These are phyloP conservation scores for Krasilnikovozyma curviuscula DNA, from an alignment of 768 basidiomycete species.

Conservation along the genomic window DNA sequence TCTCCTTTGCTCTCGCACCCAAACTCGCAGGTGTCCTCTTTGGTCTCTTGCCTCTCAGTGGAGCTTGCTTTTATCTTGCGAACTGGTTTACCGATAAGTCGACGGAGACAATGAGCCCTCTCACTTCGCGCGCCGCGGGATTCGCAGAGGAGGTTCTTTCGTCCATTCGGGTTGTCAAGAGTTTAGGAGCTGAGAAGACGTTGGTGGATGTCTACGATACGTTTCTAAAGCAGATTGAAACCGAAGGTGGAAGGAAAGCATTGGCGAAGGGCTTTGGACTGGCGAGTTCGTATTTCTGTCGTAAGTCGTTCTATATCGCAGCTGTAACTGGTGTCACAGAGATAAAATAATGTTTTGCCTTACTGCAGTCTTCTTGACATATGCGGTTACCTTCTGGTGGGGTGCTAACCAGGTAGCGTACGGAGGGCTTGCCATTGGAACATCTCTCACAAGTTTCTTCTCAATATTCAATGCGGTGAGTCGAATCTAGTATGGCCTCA, in stretches of 20 bases:
- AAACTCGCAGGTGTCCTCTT: conserved; percentile 18
- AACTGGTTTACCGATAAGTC: conserved; percentile 16
- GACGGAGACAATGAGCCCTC: background rate
- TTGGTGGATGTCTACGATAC: conserved; percentile 7
- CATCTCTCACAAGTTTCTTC: conserved; percentile 15
- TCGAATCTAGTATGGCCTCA: background rate
- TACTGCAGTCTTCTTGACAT: conserved; percentile 15
- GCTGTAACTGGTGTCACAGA: conserved; percentile 8
- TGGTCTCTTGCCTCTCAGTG: conserved; percentile 15
- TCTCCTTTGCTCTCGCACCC: conserved; percentile 14
- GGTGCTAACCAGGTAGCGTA: conserved; percentile 17
- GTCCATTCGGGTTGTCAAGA: conserved; percentile 20
- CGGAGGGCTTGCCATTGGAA: conserved; percentile 14
- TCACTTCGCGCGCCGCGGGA: conserved; percentile 17
- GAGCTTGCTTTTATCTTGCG: conserved; percentile 9
- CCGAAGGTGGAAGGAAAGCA: conserved; percentile 8
- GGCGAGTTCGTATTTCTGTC: background rate
- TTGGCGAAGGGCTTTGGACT: conserved; percentile 5
- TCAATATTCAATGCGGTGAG: conserved; percentile 7
- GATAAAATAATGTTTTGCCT: conserved; percentile 14
- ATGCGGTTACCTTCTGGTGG: conserved; percentile 18
- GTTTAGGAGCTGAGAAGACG: conserved; percentile 12
- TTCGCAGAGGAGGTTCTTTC: conserved; percentile 20
- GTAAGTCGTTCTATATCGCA: background rate
- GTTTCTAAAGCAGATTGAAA: conserved; percentile 7